Evolutionary conservation across 108 stramenopile species (phyloP).

Genomic region (Stephanodiscus triporus): DNA sequence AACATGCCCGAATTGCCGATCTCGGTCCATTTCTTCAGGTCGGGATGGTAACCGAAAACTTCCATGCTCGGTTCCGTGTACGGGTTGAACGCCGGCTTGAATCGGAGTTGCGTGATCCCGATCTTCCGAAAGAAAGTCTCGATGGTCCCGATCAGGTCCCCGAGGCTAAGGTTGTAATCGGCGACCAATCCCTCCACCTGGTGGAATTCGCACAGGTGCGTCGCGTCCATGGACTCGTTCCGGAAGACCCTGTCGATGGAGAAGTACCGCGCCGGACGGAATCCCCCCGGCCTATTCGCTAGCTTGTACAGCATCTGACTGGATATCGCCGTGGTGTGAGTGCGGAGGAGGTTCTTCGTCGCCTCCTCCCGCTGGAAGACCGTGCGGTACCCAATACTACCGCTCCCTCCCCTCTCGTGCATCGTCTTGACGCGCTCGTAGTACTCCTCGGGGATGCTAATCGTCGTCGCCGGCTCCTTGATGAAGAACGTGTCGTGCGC

Average conservation of each 20-base stretch:
- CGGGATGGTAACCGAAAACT: conserved; percentile 99
- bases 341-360: conserved; percentile 96
- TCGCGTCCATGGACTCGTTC: conserved; percentile 99
- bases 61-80: conserved; percentile 99
- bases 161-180: conserved; percentile 96
- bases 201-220: conserved; percentile 99
- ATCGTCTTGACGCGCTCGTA: conserved; percentile 97
- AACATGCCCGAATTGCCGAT: conserved; percentile 99
- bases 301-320: conserved; percentile 96
- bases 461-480: conserved; percentile 89
- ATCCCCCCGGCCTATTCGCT: conserved; percentile 95
- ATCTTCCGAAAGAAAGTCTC: conserved; percentile 99
- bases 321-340: conserved; percentile 98
- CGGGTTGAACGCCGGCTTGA: conserved; percentile 99
- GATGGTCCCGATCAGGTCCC: conserved; percentile 98
- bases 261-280: conserved; percentile 96
- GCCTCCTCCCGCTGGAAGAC: conserved; percentile 96
- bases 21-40: conserved; percentile 99
- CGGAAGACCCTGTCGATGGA: conserved; percentile 99
- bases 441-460: conserved; percentile 94
- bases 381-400: conserved; percentile 96
- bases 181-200: conserved; percentile 99
- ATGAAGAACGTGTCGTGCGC: conserved; percentile 99
- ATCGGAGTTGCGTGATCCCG: conserved; percentile 97
- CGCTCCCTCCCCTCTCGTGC: conserved; percentile 95